Evolutionary conservation across 805 yeast species (phyloP).

Genomic region (Starmerella bombicola): DNA sequence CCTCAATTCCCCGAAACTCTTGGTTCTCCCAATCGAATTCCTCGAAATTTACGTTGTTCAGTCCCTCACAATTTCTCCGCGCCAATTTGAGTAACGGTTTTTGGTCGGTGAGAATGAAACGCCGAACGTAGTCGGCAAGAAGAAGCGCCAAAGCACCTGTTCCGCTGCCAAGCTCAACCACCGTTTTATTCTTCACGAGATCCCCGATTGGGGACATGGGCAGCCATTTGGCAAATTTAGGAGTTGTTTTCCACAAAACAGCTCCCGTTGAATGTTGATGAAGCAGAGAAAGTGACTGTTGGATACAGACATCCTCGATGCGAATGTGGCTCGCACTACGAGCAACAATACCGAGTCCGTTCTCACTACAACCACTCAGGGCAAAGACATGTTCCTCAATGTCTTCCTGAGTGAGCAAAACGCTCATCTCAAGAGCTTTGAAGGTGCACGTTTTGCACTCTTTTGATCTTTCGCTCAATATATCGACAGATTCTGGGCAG

Average conservation of each 20-base stretch:
- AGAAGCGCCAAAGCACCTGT: constrained; percentile 21
- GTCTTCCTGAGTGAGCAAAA: constrained; percentile 5
- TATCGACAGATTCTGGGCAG: too few species aligned
- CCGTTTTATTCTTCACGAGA: constrained; percentile 1
- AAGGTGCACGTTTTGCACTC: too few species aligned
- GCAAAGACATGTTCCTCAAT: constrained; percentile 11
- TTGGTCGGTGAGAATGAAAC: constrained; percentile 21
- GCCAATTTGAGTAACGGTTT: constrained; percentile 19
- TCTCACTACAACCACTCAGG: neutral
- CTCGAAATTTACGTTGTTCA: constrained; percentile 8
- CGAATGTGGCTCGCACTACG: constrained; percentile 2
- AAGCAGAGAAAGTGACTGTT: constrained; percentile 17
- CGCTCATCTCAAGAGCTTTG: too few species aligned
- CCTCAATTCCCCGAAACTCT: constrained; percentile 8
- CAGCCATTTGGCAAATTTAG: constrained; percentile 14
- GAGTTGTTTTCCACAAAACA: constrained; percentile 21
- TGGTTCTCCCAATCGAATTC: constrained; percentile 23
- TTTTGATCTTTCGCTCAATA: too few species aligned
- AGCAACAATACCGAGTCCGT: constrained; percentile 13
- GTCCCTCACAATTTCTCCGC: constrained; percentile 7
- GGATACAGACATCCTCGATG: constrained; percentile 10
- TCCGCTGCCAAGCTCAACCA: constrained; percentile 23
- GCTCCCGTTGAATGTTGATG: constrained; percentile 21
- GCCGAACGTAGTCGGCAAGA: constrained; percentile 1
- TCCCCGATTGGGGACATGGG: neutral